Evolutionary conservation across 192 early-diverging fungal genomes (phyloP), one percentile per base, ranked within the genome.

Genomic region (Phycomyces blakesleeanus): DNA sequence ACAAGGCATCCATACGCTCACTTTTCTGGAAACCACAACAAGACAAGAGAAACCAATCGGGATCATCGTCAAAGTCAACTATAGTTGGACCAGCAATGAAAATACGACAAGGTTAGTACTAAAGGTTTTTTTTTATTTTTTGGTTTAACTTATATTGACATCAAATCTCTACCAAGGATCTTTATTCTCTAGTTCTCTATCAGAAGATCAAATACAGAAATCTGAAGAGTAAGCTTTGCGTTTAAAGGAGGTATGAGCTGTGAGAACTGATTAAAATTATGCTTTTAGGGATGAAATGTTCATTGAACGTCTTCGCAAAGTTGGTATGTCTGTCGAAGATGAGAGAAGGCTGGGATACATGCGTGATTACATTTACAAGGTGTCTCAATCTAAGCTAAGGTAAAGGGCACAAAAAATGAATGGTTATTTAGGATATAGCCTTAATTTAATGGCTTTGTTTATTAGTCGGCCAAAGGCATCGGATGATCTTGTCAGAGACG

Each of bases 281-380:
- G 12, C 1, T 5, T 57, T 25, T 58, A 85, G 83, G 25, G 83
- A 85, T 62, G 76, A 79, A 27, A 52, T 69, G 20, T 71, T 78
- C 22, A 51, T 85, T 7, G 79, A 81, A 6, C 78, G 78, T 20
- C 70, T 93, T 11, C 74, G 84, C 21, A 76, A 73, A 18, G 73
- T 90, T 27, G 91, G 89, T 3, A 89, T 93, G 86, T 80, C 88
- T 1, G 64, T 71, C 18, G 89, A 91, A 21, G 91, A 93, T 60
- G 88, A 87, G 64, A 83, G 85, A 56, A 91, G 88, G 57, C 76
- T 93, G 3, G 72, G 75, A 25, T 76, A 83, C 11, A 81, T 93
- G 81, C 79, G 89, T 61, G 85, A 89, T 55, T 91, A 87, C 61
- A 89, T 93, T 11, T 89, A 80, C 62, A 93, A 93, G 67, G 64